Evolutionary conservation across 179 eudicot genomes (phyloP).

Genomic region (Dionaea muscipula): DNA sequence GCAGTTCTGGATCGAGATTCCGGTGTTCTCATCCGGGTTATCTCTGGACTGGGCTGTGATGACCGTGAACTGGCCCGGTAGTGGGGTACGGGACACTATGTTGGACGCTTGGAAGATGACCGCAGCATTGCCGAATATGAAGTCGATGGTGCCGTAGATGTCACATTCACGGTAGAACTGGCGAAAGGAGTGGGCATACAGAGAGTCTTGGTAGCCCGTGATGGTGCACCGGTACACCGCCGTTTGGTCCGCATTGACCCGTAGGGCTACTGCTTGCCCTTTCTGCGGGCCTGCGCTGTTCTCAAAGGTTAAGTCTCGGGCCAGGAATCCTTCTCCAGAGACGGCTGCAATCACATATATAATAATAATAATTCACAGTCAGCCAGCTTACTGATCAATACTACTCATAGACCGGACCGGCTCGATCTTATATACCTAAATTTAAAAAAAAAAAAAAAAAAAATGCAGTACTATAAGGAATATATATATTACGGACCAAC

Average conservation of each 20-base stretch:
- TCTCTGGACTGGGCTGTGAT: slow-evolving; percentile 75
- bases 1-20: slow-evolving; percentile 69
- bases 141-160: slow-evolving; percentile 75
- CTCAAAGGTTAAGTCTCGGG: slow-evolving; percentile 63
- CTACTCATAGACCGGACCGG: too few relatives aligned
- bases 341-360: slow-evolving; percentile 52
- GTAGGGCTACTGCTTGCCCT: slow-evolving; percentile 82
- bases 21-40: slow-evolving; percentile 45
- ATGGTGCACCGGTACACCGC: slow-evolving; percentile 67
- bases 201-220: slow-evolving; percentile 70
- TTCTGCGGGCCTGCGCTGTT: slow-evolving; percentile 73
- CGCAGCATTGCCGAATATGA: slow-evolving; percentile 84
- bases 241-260: slow-evolving; percentile 63
- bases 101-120: slow-evolving; percentile 67
- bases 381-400: too few relatives aligned
- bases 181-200: slow-evolving; percentile 74
- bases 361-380: too few relatives aligned
- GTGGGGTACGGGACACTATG: slow-evolving; percentile 56
- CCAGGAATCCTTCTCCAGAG: slow-evolving; percentile 74
- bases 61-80: slow-evolving; percentile 61
- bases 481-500: slow-evolving; percentile 18
- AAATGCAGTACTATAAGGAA: too few relatives aligned
- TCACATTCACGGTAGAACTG: slow-evolving; percentile 89
- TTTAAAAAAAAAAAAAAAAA: too few relatives aligned
- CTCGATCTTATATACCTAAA: too few relatives aligned